A percentile compares a stretch with the other conserved stretches of the same genome.
Conservation (phyloP, 139 green algal genomes). For the Coccomyxa sp. region DNA sequence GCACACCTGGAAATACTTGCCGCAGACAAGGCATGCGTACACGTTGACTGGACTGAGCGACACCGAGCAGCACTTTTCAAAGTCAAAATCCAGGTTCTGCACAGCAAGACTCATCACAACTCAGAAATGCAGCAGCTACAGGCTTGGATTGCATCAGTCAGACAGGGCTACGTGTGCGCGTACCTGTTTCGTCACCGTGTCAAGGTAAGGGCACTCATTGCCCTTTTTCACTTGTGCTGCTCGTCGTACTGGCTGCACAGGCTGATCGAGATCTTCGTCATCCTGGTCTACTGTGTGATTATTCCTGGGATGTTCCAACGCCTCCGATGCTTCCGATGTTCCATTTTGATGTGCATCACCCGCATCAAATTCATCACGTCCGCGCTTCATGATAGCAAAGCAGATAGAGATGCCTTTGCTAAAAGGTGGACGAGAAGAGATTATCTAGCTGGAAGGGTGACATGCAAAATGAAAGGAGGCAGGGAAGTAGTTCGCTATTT, state of each 20-base stretch:
- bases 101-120: background rate
- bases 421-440: too few species aligned
- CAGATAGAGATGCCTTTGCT: too few species aligned
- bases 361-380: too few species aligned
- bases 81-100: constrained; percentile 97
- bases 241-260: background rate
- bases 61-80: constrained; percentile 97
- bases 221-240: constrained; percentile 29
- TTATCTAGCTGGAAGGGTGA: too few species aligned
- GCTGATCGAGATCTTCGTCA: background rate
- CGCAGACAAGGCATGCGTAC: constrained; percentile 97
- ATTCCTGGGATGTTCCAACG: background rate
- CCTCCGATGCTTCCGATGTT: background rate
- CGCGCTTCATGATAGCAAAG: too few species aligned
- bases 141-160: background rate
- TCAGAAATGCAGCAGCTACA: too few species aligned
- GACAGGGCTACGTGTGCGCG: background rate
- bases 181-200: constrained; percentile 87
- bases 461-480: too few species aligned
- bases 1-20: constrained; percentile 94
- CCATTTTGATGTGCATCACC: background rate
- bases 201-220: constrained; percentile 93
- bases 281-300: background rate
- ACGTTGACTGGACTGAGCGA: constrained; percentile 89
- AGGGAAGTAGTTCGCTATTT: too few species aligned